Conservation (phyloP, 2,329 filamentous ascomycete genomes). For the Claviceps sp. region DNA sequence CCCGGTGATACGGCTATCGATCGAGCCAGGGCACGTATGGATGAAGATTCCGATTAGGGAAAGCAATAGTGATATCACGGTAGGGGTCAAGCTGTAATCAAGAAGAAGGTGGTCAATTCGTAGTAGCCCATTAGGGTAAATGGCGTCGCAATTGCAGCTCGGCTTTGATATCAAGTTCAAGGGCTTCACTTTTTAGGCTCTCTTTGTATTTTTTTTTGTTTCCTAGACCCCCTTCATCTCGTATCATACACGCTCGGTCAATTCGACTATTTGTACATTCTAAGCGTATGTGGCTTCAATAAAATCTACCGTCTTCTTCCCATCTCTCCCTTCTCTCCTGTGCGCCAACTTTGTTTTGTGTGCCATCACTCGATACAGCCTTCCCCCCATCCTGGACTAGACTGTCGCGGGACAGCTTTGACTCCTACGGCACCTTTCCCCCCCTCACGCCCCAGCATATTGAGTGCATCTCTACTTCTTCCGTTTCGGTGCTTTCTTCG, state of each 20-base stretch:
- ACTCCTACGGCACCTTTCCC: not conserved
- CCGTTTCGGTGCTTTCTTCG: constrained; percentile 31
- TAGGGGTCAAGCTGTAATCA: not conserved
- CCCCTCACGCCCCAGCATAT: not conserved
- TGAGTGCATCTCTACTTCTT: constrained; percentile 26
- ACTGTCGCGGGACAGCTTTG: not conserved
- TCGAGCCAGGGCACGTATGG: constrained; percentile 42
- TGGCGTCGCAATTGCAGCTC: constrained; percentile 1
- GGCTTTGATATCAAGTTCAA: constrained; percentile 8
- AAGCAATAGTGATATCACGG: constrained; percentile 2
- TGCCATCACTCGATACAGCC: not conserved
- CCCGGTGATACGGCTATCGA: constrained; percentile 47
- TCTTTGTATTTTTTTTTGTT: constrained; percentile 8
- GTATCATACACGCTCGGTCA: constrained; percentile 23
- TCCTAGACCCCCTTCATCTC: constrained; percentile 6
- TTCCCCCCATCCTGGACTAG: not conserved
- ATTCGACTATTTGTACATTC: constrained; percentile 21
- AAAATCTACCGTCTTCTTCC: not conserved
- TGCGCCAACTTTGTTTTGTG: not conserved
- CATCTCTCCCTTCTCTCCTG: not conserved
- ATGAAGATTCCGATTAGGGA: constrained; percentile 41
- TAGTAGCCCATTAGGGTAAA: constrained; percentile 6
- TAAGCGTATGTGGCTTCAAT: constrained; percentile 9
- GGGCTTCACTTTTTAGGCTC: constrained; percentile 4
- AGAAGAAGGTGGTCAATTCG: not conserved